phyloP scores from a whole-genome alignment of 2,329 filamentous ascomycete genomes.

The Fusarium albidum region DNA sequence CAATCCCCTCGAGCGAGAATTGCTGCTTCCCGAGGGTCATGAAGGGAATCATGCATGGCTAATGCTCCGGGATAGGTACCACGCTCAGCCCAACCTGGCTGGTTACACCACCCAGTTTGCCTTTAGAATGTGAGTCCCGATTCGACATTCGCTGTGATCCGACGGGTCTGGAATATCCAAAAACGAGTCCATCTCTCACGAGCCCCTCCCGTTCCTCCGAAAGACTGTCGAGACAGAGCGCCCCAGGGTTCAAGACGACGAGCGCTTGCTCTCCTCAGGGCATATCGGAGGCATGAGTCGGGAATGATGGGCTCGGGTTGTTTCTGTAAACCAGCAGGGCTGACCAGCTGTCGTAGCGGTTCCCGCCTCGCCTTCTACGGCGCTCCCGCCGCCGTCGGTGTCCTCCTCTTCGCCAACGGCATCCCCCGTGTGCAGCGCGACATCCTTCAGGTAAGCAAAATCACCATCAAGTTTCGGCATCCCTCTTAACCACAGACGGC shows the following conservation, averaged over 20 bases:
- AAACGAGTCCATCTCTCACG: constrained; percentile 11
- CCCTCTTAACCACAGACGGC: neutral
- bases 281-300: neutral
- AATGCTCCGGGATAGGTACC: constrained; percentile 59
- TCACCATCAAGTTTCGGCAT: neutral
- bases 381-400: constrained; percentile 63
- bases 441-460: constrained; percentile 61
- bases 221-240: too few relatives aligned
- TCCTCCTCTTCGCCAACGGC: constrained; percentile 69
- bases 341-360: constrained; percentile 50
- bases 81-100: constrained; percentile 62
- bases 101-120: constrained; percentile 61
- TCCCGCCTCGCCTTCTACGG: constrained; percentile 63
- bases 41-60: constrained; percentile 29
- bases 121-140: constrained; percentile 59
- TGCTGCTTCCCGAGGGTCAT: neutral
- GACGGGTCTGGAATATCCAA: constrained; percentile 11
- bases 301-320: neutral
- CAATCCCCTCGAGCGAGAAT: constrained; percentile 5
- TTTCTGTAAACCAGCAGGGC: constrained; percentile 3
- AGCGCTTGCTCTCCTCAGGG: neutral
- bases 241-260: constrained; percentile 2
- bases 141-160: neutral
- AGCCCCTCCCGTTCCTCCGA: constrained; percentile 36
- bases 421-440: constrained; percentile 68